phyloP scores from a whole-genome alignment of 352 stramenopile species.

The Phytophthora macrochlamydospora region DNA sequence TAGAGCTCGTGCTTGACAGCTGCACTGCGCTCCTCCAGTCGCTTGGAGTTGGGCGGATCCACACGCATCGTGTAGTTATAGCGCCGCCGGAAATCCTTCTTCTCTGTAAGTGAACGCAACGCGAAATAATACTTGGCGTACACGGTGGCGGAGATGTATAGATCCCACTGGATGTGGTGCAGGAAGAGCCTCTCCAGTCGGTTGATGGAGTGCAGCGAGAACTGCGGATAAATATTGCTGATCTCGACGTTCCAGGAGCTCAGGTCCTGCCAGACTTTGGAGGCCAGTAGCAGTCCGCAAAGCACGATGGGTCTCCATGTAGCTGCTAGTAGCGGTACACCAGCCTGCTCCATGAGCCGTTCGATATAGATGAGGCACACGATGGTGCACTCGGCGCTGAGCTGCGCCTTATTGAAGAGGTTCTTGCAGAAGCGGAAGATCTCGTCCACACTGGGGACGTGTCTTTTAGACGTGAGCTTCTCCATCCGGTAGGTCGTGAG shows the following conservation, averaged over 20 bases:
- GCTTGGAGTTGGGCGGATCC: slow-evolving; percentile 82
- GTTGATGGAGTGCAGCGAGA: slow-evolving; percentile 98
- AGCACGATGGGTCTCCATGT: slow-evolving; percentile 99
- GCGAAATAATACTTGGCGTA: slow-evolving; percentile 99
- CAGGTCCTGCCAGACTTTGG: slow-evolving; percentile 99
- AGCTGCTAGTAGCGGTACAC: slow-evolving; percentile 93
- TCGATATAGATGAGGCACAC: slow-evolving; percentile 99
- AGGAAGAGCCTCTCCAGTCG: slow-evolving; percentile 96
- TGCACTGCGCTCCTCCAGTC: slow-evolving; percentile 83
- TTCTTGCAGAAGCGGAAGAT: slow-evolving; percentile 94
- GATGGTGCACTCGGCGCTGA: slow-evolving; percentile 98
- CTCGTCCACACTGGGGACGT: slow-evolving; percentile 91
- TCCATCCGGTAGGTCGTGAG: slow-evolving; percentile 85
- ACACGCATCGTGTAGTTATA: slow-evolving; percentile 92
- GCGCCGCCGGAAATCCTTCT: slow-evolving; percentile 89
- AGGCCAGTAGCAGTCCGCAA: slow-evolving; percentile 96
- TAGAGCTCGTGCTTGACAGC: slow-evolving; percentile 85
- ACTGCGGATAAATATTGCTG: slow-evolving; percentile 98
- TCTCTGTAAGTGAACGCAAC: slow-evolving; percentile 91
- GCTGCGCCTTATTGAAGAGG: slow-evolving; percentile 96
- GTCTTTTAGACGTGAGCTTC: slow-evolving; percentile 81
- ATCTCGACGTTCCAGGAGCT: slow-evolving; percentile 99
- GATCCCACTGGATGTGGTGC: slow-evolving; percentile 97
- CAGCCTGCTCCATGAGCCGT: slow-evolving; percentile 97
- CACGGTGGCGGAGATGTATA: slow-evolving; percentile 96